Evolutionary conservation across 345 rosid genomes (phyloP), one percentile per base, ranked within the genome.

Genomic region (Hibiscus tridactylites): DNA sequence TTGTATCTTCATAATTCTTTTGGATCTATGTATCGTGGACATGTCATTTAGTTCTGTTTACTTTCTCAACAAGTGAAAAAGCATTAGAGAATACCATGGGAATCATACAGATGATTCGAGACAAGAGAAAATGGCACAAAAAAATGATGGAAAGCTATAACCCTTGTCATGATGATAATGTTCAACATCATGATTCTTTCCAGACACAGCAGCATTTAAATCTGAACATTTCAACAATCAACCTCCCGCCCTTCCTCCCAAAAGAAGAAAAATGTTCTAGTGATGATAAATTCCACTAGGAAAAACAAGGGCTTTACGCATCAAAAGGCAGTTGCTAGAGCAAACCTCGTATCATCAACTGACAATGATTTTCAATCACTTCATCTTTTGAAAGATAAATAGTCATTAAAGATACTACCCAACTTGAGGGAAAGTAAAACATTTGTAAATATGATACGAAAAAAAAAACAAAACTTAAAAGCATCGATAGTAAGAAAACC

Each of bases 401-500:
- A 62, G 16, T 24, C 65, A 56, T 16, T 21, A 56, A 6, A 53
- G 46, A 53, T 33, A 65, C 61, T 50, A 58, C 60, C 72, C 67
- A 70, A 52, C 28, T 49, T 46, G 13, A 73, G 46, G 33, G 52
- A 56, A 63, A 56, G 29, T 58, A 39, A 52, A 72, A n/a, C 31
- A 62, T 4, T 9, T 28, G 33, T 60, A 9, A 60, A 73, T 12
- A 72, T 74, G 74, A 49, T 12, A 1, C 4, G 9, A 19, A 15
- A 61, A 52, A 73, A 29, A 52, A 73, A 29, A 19, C 46, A 46
- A 9, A 74, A 50, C 16, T 10, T 53, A 68, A 44, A 37, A 61
- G 61, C 47, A 56, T 39, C 9, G 44, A 8, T 39, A 39, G 44
- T 39, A 39, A 73, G 54, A 26, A 19, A 69, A 92, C 93, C 96